Conservation (phyloP, 169 alveolate genomes). For the Plasmodium fragile region DNA sequence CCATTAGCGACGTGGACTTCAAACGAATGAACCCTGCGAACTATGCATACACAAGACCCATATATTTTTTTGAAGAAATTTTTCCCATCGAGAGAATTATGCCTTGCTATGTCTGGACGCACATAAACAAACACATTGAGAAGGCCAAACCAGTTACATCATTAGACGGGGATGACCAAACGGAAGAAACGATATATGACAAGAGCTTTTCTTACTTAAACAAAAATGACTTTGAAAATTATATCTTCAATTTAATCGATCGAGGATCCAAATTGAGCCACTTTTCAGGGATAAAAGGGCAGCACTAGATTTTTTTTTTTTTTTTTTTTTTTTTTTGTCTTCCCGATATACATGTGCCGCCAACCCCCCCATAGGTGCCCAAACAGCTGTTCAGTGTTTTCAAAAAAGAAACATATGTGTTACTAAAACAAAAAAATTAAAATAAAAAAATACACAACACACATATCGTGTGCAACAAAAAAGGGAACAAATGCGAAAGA, state of each 20-base stretch:
- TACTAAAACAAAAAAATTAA: not conserved
- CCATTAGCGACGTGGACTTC: constrained; percentile 28
- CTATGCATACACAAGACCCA: constrained; percentile 50
- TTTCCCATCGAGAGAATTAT: constrained; percentile 58
- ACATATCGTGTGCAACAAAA: not conserved
- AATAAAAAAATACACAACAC: too few relatives aligned
- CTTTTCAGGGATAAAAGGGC: not conserved
- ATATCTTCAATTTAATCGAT: constrained; percentile 16
- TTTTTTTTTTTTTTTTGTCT: not conserved
- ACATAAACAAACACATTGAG: constrained; percentile 26
- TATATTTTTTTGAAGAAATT: constrained; percentile 63
- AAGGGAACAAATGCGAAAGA: not conserved
- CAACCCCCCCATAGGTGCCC: not conserved
- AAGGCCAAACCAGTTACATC: not conserved
- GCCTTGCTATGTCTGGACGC: constrained; percentile 66
- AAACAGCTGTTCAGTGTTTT: not conserved
- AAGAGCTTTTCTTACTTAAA: constrained; percentile 6
- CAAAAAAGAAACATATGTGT: not conserved
- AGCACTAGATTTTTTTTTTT: not conserved
- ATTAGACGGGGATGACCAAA: constrained; percentile 9
- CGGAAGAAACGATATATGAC: constrained; percentile 15
- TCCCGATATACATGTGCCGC: not conserved
- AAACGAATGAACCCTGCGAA: constrained; percentile 34
- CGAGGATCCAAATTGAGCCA: constrained; percentile 24
- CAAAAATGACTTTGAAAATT: constrained; percentile 41